Evolutionary conservation across 2,329 filamentous ascomycete genomes (phyloP), one percentile per base, ranked within the genome.

Genomic region (Didymella pomorum): DNA sequence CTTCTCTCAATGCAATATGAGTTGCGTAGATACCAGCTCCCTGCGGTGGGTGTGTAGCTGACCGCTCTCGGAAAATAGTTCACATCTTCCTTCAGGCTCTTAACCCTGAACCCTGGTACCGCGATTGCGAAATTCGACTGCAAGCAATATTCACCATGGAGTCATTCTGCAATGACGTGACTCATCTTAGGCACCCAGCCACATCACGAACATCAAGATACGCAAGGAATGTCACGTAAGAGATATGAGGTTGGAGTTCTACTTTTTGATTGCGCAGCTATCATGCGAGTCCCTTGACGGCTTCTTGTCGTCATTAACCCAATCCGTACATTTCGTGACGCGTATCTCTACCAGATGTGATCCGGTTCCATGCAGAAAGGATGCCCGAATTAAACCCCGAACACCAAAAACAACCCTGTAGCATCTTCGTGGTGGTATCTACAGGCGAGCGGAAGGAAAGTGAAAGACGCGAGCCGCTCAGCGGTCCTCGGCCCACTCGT

Each of bases 401-500:
- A 60, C 57, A 56, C 57, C 57, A 25, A 52, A 60, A 60, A 14
- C 42, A 44, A 39, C 21, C 47, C 35, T 44, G 47, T 44, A 26
- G 35, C 29, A 26, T 52, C 42, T 42, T 28, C 14, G 9, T 31
- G 20, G 23, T n/a, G 20, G 23, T 20, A 45, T 39, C 44, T 39
- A 53, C 49, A 44, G 28, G 45, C 37, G 20, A 49, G 44, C 26
- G 48, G 31, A 39, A 52, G 37, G 29, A 21, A 21, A 46, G n/a
- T 16, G 33, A 1, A 28, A 18, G 20, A 0, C 1, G 10, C 18
- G 8, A 21, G 18, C 39, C 59, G 58, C 59, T 68, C 71, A 77
- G 59, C 74, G 74, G 65, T 79, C 77, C 69, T 79, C 77, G 55
- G 77, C 77, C 81, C 81, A 83, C 78, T 83, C 81, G 76, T 83